Evolutionary conservation across 1,284 basidiomycete species (phyloP), one percentile per base, ranked within the genome.

Genomic region (Cutaneotrichosporon sp.): DNA sequence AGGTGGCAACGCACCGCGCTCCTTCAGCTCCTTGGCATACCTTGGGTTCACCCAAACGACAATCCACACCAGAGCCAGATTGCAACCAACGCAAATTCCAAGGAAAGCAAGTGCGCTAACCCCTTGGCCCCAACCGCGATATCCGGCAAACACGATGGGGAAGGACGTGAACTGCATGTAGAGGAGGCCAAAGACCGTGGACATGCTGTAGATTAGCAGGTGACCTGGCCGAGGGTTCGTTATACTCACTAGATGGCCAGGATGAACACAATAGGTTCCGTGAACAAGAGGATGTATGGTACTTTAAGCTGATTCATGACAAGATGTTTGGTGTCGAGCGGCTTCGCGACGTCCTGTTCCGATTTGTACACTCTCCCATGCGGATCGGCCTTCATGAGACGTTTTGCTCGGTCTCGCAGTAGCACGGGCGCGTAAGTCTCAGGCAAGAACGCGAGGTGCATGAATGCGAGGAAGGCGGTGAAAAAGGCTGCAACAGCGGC

Each of bases 201-300:
- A 50, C 31, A 63, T 48, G 51, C 57, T 61, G 48, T 4, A 19
- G 9, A 16, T 47, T 8, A 46, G 32, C 45, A 45, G 43, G 35
- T 20, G 7, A 10, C 6, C 10, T 20, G 9, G 7, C 6, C 10
- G 16, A 38, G 35, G 11, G 43, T 14, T 10, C 5, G 19, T 19
- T 17, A 20, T 25, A 49, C 56, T 52, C 24, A 79, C 61, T 64
- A 66, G 3, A 63, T 65, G 0, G 84, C 79, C 22, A 85, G 75
- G 19, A 82, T 74, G 9, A 83, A 70, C 3, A 86, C 84, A 59
- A 87, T 86, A 8, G 83, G 81, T 66, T 87, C 85, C 4, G 79
- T 82, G 55, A 79, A 71, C 29, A 87, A 75, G 64, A 86, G 61
- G 80, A 81, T 53, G 61, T 75, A 76, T 0, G 77, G 77, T 6